phyloP scores from a whole-genome alignment of 2,329 filamentous ascomycete genomes.

The Orbilia ellipsospora region DNA sequence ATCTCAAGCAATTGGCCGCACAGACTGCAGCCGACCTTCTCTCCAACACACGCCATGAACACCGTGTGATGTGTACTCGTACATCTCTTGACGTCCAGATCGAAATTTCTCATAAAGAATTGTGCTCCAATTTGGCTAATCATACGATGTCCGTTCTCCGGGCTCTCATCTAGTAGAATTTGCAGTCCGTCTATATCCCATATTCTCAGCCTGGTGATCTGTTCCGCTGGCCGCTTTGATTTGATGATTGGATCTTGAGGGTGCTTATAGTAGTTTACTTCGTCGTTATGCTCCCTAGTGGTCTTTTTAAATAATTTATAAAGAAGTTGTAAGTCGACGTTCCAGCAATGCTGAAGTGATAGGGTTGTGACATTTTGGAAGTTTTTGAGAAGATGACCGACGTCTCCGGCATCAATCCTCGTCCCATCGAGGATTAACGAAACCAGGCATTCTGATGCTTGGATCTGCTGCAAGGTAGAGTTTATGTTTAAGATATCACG shows the following conservation, averaged over 20 bases:
- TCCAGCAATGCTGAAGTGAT: slow-evolving; percentile 49
- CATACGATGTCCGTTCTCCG: slow-evolving; percentile 36
- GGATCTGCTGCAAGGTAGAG: slow-evolving; percentile 19
- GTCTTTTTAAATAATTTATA: slow-evolving; percentile 54
- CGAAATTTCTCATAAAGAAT: slow-evolving; percentile 51
- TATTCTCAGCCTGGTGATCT: slow-evolving; percentile 36
- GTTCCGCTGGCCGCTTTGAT: slow-evolving; percentile 37
- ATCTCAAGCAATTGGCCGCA: slow-evolving; percentile 12
- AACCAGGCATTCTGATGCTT: slow-evolving; percentile 24
- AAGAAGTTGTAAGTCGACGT: slow-evolving; percentile 46
- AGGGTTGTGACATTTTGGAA: slow-evolving; percentile 36
- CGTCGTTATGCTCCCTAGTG: slow-evolving; percentile 32
- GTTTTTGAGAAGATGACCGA: slow-evolving; percentile 47
- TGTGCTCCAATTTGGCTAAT: slow-evolving; percentile 39
- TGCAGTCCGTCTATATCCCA: slow-evolving; percentile 50
- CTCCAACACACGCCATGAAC: slow-evolving; percentile 43
- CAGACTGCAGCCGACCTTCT: slow-evolving; percentile 24
- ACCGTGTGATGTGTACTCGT: slow-evolving; percentile 27
- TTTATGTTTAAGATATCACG: slow-evolving; percentile 39
- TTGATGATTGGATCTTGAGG: slow-evolving; percentile 9
- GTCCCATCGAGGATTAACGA: slow-evolving; percentile 45
- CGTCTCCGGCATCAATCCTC: slow-evolving; percentile 40
- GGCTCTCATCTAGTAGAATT: slow-evolving; percentile 27
- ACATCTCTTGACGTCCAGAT: slow-evolving; percentile 36
- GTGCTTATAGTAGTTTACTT: slow-evolving; percentile 50